Evolutionary conservation across 805 yeast genomes (phyloP), one percentile per base, ranked within the genome.

Genomic region (Yarrowia porcina): DNA sequence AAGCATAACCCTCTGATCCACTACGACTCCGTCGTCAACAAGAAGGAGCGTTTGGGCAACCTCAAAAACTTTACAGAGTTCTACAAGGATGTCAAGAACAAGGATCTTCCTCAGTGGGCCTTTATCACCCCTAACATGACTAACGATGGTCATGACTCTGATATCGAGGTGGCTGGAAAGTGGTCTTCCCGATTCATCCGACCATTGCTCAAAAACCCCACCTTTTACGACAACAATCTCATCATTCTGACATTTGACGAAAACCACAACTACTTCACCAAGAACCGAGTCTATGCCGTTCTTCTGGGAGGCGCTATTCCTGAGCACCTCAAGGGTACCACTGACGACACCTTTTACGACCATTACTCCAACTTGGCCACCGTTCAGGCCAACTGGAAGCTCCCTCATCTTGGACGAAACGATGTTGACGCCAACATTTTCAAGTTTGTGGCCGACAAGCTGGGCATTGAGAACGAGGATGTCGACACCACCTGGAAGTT

Each of bases 61-160:
- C 76, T 81, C 72, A 80, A 81, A 74, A 79, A 80, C 72, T 76
- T 80, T 67, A 78, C 81, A 49, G 73, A 74, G 65, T 78, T 81
- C 68, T 68, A 77, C 65, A 66, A 67, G 41, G 84, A 81, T 68
- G 68, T 79, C 64, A 69, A 69, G 35, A 69, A 73, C 67, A 69
- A 78, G 66, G 68, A 71, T 56, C 73, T 81, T 66, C 84, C 84
- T 45, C 84, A 82, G 75, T 82, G 81, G 80, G 66, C 75, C 66
- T 76, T 81, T 74, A 76, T 82, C 70, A 81, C 84, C 44, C 84
- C 85, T 64, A 81, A 81, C 74, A 77, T 80, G 80, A 73, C 81
- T 64, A 75, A 80, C 72, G 83, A 82, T 69, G 85, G 83, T 49
- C 82, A 82, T 65, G 82, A 79, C 71, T 67, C 80, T 42, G 79